A percentile compares a stretch with the other conserved stretches of the same genome.
These are phyloP conservation scores for Croton laevigatus DNA, from an alignment of 441 rosid species.

Conservation along the genomic window DNA sequence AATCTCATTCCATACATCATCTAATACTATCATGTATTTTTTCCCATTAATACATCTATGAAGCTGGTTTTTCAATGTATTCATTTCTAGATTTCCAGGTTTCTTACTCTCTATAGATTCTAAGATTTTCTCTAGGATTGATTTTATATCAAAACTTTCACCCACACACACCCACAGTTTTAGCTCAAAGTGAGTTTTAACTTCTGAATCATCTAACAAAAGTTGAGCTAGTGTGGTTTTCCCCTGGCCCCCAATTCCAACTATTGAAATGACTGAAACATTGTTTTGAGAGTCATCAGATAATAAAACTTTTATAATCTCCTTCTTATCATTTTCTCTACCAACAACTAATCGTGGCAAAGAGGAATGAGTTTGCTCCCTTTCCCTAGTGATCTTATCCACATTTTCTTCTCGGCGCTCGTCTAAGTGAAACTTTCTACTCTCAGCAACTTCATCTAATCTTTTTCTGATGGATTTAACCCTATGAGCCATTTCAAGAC, in stretches of 20 bases:
- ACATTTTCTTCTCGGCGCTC: not conserved
- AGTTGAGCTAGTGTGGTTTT: slow-evolving; percentile 32
- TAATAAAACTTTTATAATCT: slow-evolving; percentile 7
- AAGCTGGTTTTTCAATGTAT: no score
- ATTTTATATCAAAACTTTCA: slow-evolving; percentile 15
- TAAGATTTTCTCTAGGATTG: not conserved
- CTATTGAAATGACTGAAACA: slow-evolving; percentile 16
- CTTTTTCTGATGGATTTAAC: not conserved
- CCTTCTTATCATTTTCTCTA: slow-evolving; percentile 8
- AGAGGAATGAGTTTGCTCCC: slow-evolving; percentile 13
- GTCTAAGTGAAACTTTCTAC: not conserved
- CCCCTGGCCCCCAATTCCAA: slow-evolving; percentile 28
- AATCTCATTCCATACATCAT: no score
- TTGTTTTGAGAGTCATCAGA: not conserved
- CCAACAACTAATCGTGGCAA: slow-evolving; percentile 11
- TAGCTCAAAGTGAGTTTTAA: slow-evolving; percentile 2
- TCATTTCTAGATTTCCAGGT: no score
- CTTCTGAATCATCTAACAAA: slow-evolving; percentile 16
- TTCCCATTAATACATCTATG: no score
- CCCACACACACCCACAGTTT: slow-evolving; percentile 22
- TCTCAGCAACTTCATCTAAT: not conserved
- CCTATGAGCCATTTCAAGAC: not conserved
- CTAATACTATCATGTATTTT: no score
- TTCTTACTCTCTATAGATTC: no score
- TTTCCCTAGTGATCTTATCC: not conserved